phyloP scores from a whole-genome alignment of 164 flowering plant species.

The Saururus chinensis region DNA sequence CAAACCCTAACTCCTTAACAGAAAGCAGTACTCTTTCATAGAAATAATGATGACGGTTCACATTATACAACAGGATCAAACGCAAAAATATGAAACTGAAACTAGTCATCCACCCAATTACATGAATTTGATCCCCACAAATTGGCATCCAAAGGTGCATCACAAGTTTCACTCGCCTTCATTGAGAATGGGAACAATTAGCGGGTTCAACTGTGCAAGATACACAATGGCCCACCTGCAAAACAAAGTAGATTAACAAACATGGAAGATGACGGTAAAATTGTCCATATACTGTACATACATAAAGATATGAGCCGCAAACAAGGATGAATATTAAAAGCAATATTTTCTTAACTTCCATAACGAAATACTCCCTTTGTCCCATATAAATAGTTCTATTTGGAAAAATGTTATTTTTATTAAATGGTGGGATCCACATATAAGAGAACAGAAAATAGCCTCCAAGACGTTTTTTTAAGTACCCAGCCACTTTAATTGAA shows the following conservation, averaged over 20 bases:
- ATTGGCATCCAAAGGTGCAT: background rate
- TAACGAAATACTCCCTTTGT: background rate
- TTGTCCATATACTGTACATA: no score
- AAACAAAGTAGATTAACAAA: slow-evolving; percentile 2
- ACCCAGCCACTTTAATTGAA: no score
- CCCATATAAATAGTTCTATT: no score
- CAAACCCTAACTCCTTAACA: background rate
- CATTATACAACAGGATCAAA: background rate
- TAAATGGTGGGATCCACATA: no score
- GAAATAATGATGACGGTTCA: background rate
- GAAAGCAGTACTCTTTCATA: background rate
- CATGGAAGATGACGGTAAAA: no score
- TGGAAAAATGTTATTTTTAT: no score
- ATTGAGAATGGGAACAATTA: slow-evolving; percentile 40
- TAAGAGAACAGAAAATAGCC: no score
- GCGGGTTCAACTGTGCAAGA: slow-evolving; percentile 47
- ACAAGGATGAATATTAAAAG: background rate
- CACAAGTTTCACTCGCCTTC: slow-evolving; percentile 33
- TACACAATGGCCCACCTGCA: slow-evolving; percentile 54
- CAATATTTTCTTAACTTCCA: background rate
- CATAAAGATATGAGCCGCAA: no score
- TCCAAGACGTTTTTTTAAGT: no score
- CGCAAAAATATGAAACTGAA: background rate
- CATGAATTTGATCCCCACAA: background rate
- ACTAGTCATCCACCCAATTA: background rate